These are phyloP conservation scores for Podospora pseudopauciseta DNA, from an alignment of 495 filamentous ascomycete species.

Conservation along the genomic window DNA sequence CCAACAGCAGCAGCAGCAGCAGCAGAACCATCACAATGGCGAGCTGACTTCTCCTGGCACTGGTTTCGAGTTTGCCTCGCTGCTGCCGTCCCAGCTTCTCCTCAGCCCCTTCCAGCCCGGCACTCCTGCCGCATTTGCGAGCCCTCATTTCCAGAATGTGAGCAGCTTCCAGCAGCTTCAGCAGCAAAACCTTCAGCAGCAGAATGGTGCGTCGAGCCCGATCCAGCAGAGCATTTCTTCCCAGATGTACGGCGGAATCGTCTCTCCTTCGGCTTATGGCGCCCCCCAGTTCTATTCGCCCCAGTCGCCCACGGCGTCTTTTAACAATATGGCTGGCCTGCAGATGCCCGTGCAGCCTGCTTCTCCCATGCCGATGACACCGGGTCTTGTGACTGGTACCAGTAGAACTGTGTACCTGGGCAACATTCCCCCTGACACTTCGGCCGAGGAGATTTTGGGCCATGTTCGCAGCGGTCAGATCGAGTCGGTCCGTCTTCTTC, in stretches of 20 bases:
- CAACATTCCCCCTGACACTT: conserved; percentile 97
- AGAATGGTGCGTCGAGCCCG: conserved; percentile 47
- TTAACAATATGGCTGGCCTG: conserved; percentile 60
- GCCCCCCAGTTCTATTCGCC: conserved; percentile 72
- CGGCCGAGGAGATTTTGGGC: conserved; percentile 93
- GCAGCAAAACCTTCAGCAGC: conserved; percentile 56
- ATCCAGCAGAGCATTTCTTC: conserved; percentile 58
- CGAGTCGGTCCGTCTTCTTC: conserved; percentile 90
- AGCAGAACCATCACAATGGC: conserved; percentile 35
- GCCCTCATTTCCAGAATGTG: conserved; percentile 85
- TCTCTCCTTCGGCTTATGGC: conserved; percentile 71
- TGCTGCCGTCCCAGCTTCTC: conserved; percentile 89
- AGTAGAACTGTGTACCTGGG: conserved; percentile 96
- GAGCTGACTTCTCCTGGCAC: conserved; percentile 86
- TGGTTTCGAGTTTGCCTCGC: conserved; percentile 88
- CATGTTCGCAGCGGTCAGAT: conserved; percentile 98
- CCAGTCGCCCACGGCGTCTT: conserved; percentile 80
- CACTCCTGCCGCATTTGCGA: conserved; percentile 82
- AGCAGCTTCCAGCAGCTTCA: conserved; percentile 70
- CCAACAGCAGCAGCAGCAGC: conserved; percentile 35
- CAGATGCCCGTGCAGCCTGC: conserved; percentile 47
- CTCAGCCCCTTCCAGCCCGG: conserved; percentile 96
- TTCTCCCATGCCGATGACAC: conserved; percentile 68
- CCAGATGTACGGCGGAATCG: conserved; percentile 71
- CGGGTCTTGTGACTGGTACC: conserved; percentile 80